phyloP scores from a whole-genome alignment of 768 basidiomycete genomes.

The Auricularia sp. region DNA sequence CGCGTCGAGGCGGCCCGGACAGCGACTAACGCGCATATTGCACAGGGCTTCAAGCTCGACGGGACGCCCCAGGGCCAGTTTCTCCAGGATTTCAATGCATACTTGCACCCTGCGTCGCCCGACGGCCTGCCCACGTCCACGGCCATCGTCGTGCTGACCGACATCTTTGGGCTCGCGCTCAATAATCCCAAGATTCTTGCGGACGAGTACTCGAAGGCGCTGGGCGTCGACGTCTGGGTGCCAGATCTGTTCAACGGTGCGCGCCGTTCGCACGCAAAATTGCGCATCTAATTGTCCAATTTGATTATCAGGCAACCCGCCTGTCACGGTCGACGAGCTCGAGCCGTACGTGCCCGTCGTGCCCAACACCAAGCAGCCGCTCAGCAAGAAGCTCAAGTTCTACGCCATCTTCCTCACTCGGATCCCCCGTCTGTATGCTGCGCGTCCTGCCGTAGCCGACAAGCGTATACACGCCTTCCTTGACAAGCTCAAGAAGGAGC shows the following conservation, averaged over 20 bases:
- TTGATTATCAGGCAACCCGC: conserved; percentile 19
- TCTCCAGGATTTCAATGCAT: conserved; percentile 28
- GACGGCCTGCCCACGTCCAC: conserved; percentile 17
- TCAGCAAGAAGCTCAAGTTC: conserved; percentile 15
- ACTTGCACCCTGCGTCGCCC: conserved; percentile 29
- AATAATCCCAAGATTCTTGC: conserved; percentile 48
- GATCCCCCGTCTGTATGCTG: conserved; percentile 13
- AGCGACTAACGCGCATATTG: not conserved
- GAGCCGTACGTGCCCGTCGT: conserved; percentile 22
- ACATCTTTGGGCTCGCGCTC: conserved; percentile 46
- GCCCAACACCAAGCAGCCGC: conserved; percentile 15
- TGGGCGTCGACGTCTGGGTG: conserved; percentile 53
- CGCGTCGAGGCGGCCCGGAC: not conserved
- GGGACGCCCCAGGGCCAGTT: conserved; percentile 35
- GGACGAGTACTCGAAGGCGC: conserved; percentile 37
- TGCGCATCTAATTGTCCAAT: not conserved
- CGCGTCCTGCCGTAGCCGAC: conserved; percentile 21
- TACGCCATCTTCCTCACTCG: conserved; percentile 13
- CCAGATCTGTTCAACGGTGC: conserved; percentile 52
- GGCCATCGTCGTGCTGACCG: conserved; percentile 45
- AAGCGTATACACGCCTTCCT: conserved; percentile 24
- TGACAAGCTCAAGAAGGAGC: conserved; percentile 26
- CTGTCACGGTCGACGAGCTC: conserved; percentile 18
- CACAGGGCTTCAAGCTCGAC: not conserved
- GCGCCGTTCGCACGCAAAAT: conserved; percentile 5